Conservation (phyloP, 129 eudicot species). For the Gnaphalium uliginosum region DNA sequence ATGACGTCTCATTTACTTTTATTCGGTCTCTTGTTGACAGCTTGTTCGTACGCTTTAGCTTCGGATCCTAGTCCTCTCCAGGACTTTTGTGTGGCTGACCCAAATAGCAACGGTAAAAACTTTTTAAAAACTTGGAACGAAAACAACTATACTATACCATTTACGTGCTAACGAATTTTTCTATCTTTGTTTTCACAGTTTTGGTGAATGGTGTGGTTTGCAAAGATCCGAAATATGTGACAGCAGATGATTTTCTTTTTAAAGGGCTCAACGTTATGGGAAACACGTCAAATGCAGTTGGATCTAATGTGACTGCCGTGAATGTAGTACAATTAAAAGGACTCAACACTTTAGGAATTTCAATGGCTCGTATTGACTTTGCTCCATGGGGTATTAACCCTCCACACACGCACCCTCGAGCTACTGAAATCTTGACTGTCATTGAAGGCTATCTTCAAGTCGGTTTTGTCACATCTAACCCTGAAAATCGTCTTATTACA, state of each 20-base stretch:
- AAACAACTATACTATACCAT: no score
- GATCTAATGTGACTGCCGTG: slow-evolving; percentile 34
- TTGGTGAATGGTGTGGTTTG: slow-evolving; percentile 33
- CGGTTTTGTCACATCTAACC: slow-evolving; percentile 48
- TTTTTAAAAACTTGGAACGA: no score
- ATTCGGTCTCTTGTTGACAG: slow-evolving; percentile 14
- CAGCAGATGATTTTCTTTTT: slow-evolving; percentile 34
- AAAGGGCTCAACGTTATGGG: slow-evolving; percentile 34
- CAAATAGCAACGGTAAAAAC: slow-evolving; percentile 14
- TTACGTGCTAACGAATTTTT: not conserved
- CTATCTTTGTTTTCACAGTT: not conserved
- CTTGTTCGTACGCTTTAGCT: slow-evolving; percentile 21
- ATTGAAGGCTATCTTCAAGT: slow-evolving; percentile 32
- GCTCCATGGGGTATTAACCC: slow-evolving; percentile 44
- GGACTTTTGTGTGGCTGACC: slow-evolving; percentile 37
- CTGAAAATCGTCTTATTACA: slow-evolving; percentile 36
- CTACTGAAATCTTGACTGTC: slow-evolving; percentile 40
- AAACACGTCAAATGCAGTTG: slow-evolving; percentile 32
- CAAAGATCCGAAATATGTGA: slow-evolving; percentile 26
- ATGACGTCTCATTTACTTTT: slow-evolving; percentile 21
- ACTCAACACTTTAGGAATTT: slow-evolving; percentile 45
- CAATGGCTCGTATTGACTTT: slow-evolving; percentile 45
- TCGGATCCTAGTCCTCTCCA: slow-evolving; percentile 36
- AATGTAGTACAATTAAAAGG: slow-evolving; percentile 29
- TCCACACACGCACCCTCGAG: slow-evolving; percentile 41